Percentiles rank a stretch among this genome's conserved stretches.
Evolutionary conservation across 441 rosid genomes (phyloP).

Genomic region (Heliophila coronopifolia): DNA sequence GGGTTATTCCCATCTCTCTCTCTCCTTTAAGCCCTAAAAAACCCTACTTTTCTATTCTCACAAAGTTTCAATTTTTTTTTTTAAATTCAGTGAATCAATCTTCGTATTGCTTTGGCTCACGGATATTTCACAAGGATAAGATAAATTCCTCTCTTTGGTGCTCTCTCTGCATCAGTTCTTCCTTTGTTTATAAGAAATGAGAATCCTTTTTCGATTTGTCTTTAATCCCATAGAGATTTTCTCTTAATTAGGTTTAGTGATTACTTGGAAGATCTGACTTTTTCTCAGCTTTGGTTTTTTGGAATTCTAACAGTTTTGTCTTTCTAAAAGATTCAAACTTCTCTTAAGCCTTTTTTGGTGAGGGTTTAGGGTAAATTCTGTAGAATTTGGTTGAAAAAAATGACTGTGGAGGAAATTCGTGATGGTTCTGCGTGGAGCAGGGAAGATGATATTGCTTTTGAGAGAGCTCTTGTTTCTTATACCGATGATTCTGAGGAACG

Average conservation of each 20-base stretch:
- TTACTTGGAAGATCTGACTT: slow-evolving; percentile 27
- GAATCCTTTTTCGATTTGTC: background rate
- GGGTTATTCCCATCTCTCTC: no score
- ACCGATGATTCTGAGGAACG: slow-evolving; percentile 55
- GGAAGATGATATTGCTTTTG: slow-evolving; percentile 89
- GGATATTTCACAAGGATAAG: no score
- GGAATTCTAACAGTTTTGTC: background rate
- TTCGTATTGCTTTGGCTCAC: slow-evolving; percentile 3
- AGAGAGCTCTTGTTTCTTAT: slow-evolving; percentile 70
- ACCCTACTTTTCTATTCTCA: no score
- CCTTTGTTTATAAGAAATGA: slow-evolving; percentile 15
- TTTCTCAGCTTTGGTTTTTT: slow-evolving; percentile 23
- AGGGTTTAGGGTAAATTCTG: background rate
- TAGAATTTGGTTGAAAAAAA: slow-evolving; percentile 26
- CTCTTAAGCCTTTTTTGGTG: no score
- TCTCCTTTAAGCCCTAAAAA: no score
- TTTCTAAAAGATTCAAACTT: background rate
- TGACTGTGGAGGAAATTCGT: slow-evolving; percentile 71
- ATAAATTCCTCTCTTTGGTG: no score
- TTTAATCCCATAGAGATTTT: slow-evolving; percentile 36
- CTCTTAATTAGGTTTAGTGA: slow-evolving; percentile 25
- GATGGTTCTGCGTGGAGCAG: slow-evolving; percentile 65
- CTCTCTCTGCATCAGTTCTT: slow-evolving; percentile 18
- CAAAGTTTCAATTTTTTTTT: slow-evolving; percentile 27
- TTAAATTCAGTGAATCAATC: slow-evolving; percentile 18